These are phyloP conservation scores for Gaeumannomyces tritici DNA, from an alignment of 2,329 filamentous ascomycete species.

Conservation along the genomic window DNA sequence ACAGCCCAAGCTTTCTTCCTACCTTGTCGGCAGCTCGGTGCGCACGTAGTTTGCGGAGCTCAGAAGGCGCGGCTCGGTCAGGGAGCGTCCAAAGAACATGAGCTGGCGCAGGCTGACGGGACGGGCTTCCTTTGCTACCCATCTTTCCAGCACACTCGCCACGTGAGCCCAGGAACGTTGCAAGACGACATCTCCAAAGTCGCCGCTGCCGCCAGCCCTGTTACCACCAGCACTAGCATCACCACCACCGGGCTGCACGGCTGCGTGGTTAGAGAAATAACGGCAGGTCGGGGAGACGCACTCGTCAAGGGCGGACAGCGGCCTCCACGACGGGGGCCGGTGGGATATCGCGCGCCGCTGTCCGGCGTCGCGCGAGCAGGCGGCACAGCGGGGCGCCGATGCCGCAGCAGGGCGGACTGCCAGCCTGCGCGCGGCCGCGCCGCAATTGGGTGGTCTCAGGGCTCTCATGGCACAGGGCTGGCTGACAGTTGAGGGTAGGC, in stretches of 20 bases:
- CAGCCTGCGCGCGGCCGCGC: background rate
- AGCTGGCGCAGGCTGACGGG: constrained; percentile 95
- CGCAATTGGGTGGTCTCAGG: background rate
- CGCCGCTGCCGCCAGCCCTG: too few species aligned
- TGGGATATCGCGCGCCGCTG: background rate
- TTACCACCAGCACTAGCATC: too few species aligned
- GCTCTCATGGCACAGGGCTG: background rate
- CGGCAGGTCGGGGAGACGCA: constrained; percentile 24
- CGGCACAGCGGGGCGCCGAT: background rate
- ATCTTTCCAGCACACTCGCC: constrained; percentile 41
- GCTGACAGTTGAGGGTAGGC: too few species aligned
- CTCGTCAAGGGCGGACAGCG: constrained; percentile 56
- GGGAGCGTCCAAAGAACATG: constrained; percentile 90
- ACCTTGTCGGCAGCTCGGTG: constrained; percentile 83
- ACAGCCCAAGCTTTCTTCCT: constrained; percentile 13
- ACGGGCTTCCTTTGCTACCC: constrained; percentile 83
- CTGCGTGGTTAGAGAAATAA: background rate
- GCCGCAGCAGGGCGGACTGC: background rate
- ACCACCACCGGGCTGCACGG: background rate
- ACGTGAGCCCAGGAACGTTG: background rate
- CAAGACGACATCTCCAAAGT: background rate
- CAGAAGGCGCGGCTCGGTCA: constrained; percentile 82
- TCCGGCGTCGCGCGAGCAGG: background rate
- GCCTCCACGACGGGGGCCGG: constrained; percentile 40
- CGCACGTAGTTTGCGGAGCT: constrained; percentile 97